A percentile compares a stretch with the other conserved stretches of the same genome.
These are phyloP conservation scores for Paramecium bursaria DNA, from an alignment of 73 alveolate species.

Conservation along the genomic window DNA sequence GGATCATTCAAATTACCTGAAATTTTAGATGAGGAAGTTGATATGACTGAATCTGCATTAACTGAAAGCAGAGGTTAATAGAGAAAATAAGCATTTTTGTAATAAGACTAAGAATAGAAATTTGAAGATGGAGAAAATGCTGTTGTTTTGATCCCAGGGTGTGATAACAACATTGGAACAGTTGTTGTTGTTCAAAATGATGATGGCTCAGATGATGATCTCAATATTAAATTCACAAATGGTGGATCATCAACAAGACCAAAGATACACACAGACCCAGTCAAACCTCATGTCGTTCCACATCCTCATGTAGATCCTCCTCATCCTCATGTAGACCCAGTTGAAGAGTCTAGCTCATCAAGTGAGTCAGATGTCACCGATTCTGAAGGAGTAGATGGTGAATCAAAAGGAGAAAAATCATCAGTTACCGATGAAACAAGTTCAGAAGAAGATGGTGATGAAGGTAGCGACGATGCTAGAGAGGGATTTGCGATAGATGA, in stretches of 20 bases:
- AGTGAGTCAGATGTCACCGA: not conserved
- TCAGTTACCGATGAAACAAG: not conserved
- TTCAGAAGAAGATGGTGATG: not conserved
- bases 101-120: not conserved
- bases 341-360: not conserved
- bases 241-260: slow-evolving; percentile 22
- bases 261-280: not conserved
- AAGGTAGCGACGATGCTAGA: not conserved
- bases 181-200: slow-evolving; percentile 58
- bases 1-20: slow-evolving; percentile 30
- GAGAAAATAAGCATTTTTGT: not conserved
- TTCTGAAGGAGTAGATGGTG: not conserved
- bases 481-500: no score
- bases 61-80: slow-evolving; percentile 21
- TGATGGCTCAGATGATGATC: slow-evolving; percentile 59
- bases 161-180: slow-evolving; percentile 26
- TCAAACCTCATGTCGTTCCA: not conserved
- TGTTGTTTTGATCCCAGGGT: slow-evolving; percentile 54
- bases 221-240: not conserved
- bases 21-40: slow-evolving; percentile 24
- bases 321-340: no score
- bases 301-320: no score
- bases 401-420: not conserved
- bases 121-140: slow-evolving; percentile 45
- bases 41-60: slow-evolving; percentile 29